Evolutionary conservation across 2,329 filamentous ascomycete genomes (phyloP).

Genomic region (Botrytis fragariae): DNA sequence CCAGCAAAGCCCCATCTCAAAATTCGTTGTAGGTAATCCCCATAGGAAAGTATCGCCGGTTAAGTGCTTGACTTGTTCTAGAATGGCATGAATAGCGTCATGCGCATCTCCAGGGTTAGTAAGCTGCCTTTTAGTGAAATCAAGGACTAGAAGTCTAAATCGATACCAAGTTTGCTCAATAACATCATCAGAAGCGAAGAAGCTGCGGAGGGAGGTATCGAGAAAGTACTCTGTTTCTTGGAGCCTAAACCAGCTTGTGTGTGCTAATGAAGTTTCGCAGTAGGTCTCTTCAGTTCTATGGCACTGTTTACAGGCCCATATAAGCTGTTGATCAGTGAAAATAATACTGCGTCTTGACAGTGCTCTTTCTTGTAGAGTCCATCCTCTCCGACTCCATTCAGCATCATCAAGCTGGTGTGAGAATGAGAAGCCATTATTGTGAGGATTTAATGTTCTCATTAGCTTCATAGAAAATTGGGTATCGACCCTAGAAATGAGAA

Average conservation of each 20-base stretch:
- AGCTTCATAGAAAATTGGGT: neutral
- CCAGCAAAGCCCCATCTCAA: slow-evolving; percentile 5
- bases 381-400: slow-evolving; percentile 24
- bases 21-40: neutral
- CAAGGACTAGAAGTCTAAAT: neutral
- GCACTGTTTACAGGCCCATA: slow-evolving; percentile 32
- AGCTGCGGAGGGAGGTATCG: neutral
- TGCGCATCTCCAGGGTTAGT: neutral
- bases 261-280: neutral
- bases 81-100: neutral
- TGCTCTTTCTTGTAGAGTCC: slow-evolving; percentile 32
- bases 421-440: neutral
- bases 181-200: neutral
- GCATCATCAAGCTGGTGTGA: neutral
- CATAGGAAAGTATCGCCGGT: neutral
- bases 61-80: neutral
- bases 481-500: neutral
- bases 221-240: neutral
- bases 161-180: neutral
- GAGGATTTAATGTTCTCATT: neutral
- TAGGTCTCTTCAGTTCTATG: slow-evolving; percentile 8
- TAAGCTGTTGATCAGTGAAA: slow-evolving; percentile 26
- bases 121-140: neutral
- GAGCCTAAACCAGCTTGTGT: neutral
- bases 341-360: slow-evolving; percentile 29